phyloP scores from a whole-genome alignment of 2,329 filamentous ascomycete species.

The Mycosphaerella sp. region DNA sequence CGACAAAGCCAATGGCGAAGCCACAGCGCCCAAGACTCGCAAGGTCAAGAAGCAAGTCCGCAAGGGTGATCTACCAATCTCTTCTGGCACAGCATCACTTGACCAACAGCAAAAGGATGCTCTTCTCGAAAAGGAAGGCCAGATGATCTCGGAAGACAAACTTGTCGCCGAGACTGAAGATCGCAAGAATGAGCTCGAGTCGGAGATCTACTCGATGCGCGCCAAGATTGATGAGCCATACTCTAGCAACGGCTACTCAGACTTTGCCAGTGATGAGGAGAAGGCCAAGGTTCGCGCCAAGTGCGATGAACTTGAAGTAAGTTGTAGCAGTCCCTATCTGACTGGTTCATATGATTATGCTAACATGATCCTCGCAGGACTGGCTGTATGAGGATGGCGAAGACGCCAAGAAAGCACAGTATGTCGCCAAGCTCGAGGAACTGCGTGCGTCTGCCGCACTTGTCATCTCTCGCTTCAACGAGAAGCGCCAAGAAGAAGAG shows the following conservation, averaged over 20 bases:
- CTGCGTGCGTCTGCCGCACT: conserved; percentile 85
- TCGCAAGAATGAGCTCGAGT: conserved; percentile 99
- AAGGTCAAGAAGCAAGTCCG: conserved; percentile 99
- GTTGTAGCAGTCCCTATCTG: conserved; percentile 30
- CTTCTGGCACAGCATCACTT: conserved; percentile 73
- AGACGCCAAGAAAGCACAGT: conserved; percentile 87
- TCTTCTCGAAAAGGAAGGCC: conserved; percentile 73
- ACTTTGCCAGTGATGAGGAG: conserved; percentile 86
- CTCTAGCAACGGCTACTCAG: conserved; percentile 46
- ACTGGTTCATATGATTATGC: background rate
- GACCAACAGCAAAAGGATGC: conserved; percentile 61
- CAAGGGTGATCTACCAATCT: conserved; percentile 89
- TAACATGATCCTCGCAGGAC: conserved; percentile 53
- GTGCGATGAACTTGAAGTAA: conserved; percentile 79
- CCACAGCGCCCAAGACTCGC: conserved; percentile 60
- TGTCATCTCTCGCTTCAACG: conserved; percentile 88
- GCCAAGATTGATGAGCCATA: conserved; percentile 93
- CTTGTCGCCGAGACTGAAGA: conserved; percentile 96
- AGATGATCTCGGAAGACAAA: conserved; percentile 98
- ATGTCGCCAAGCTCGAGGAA: conserved; percentile 92
- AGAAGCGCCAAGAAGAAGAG: conserved; percentile 85
- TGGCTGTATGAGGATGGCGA: conserved; percentile 98
- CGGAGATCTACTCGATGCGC: conserved; percentile 93
- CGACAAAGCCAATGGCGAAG: conserved; percentile 55
- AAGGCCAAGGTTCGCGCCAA: conserved; percentile 79